Evolutionary conservation across 1,284 basidiomycete genomes (phyloP).

Genomic region (Ceratobasidium papillatum): DNA sequence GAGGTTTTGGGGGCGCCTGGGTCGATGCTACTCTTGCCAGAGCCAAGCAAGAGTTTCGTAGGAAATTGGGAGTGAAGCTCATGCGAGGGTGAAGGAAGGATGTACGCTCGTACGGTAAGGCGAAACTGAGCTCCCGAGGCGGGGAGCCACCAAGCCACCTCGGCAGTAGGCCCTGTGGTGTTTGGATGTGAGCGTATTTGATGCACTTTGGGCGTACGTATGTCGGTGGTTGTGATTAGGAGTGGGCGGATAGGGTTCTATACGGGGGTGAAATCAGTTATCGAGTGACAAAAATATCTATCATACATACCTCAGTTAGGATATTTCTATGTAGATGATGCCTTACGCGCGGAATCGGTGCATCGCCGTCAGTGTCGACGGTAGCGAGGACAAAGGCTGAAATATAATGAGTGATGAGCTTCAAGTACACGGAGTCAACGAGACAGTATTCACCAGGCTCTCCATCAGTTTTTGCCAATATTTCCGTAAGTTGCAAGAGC

Average conservation of each 20-base stretch:
- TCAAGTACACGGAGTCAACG: not conserved
- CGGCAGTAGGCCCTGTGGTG: slow-evolving; percentile 40
- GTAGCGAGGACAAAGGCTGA: slow-evolving; percentile 16
- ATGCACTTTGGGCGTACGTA: slow-evolving; percentile 44
- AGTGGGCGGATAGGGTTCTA: slow-evolving; percentile 32
- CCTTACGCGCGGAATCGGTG: slow-evolving; percentile 17
- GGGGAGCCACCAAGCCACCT: slow-evolving; percentile 44
- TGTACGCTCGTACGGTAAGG: slow-evolving; percentile 39
- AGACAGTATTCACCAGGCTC: not conserved
- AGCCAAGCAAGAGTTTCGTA: not conserved
- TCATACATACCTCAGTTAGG: not conserved
- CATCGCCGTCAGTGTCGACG: not conserved
- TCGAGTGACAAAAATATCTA: not conserved
- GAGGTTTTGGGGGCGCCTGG: slow-evolving; percentile 19
- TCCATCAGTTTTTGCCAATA: slow-evolving; percentile 1
- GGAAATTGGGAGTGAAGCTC: slow-evolving; percentile 39
- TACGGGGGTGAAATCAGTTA: not conserved
- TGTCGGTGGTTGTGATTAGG: slow-evolving; percentile 44
- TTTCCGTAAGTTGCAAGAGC: not conserved
- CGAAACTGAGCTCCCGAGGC: slow-evolving; percentile 43
- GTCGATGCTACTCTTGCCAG: not conserved
- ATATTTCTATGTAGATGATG: slow-evolving; percentile 9
- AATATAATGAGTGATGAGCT: not conserved
- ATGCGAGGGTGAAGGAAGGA: slow-evolving; percentile 43
- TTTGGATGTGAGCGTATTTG: slow-evolving; percentile 33